Conservation (phyloP, 2,329 filamentous ascomycete species). For the Fusarium illudens region DNA sequence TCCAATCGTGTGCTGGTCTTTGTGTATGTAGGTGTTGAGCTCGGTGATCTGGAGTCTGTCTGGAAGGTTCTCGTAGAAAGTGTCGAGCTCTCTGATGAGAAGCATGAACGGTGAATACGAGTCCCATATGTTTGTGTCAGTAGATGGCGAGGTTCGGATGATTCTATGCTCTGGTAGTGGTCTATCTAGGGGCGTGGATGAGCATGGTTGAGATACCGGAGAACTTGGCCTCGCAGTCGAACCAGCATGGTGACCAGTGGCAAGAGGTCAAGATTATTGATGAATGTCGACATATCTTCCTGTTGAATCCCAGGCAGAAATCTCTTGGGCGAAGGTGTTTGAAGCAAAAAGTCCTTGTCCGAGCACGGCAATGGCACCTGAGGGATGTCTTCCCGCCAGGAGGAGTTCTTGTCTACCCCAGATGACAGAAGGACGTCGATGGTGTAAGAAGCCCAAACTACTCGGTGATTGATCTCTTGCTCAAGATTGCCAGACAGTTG, state of each 20-base stretch:
- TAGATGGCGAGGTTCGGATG: neutral
- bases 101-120: neutral
- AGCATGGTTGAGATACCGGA: neutral
- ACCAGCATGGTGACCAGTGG: neutral
- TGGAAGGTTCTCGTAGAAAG: neutral
- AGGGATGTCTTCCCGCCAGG: neutral
- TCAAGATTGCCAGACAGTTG: neutral
- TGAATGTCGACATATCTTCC: neutral
- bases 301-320: neutral
- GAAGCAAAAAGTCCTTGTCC: neutral
- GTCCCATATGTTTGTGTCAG: neutral
- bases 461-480: neutral
- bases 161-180: neutral
- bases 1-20: neutral
- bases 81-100: neutral
- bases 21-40: conserved; percentile 2
- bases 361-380: neutral
- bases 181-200: neutral
- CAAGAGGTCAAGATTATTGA: neutral
- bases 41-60: neutral
- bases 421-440: neutral
- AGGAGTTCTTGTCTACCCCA: neutral
- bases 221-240: neutral
- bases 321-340: neutral
- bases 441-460: neutral